Evolutionary conservation across 1,139 yeast species (phyloP).

Genomic region (Kurtzmaniella quercitrusa): DNA sequence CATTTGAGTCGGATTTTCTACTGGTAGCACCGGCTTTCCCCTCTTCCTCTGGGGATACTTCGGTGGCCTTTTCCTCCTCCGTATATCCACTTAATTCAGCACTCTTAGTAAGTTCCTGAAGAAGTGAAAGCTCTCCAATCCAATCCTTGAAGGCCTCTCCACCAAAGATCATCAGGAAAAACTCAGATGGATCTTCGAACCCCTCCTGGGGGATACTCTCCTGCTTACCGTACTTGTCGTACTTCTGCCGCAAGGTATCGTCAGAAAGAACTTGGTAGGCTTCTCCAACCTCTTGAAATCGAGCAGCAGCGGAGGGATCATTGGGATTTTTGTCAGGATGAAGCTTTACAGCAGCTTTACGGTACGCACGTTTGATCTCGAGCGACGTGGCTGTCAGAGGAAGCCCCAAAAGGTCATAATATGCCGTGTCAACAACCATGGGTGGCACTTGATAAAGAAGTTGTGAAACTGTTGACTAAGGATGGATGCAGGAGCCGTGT

Average conservation of each 20-base stretch:
- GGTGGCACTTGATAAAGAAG: background rate
- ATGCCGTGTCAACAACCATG: conserved; percentile 95
- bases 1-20: conserved; percentile 1
- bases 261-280: conserved; percentile 85
- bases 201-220: conserved; percentile 79
- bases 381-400: conserved; percentile 67
- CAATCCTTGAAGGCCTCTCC: conserved; percentile 84
- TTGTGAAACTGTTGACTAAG: background rate
- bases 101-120: conserved; percentile 56
- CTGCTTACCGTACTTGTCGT: conserved; percentile 84
- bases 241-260: conserved; percentile 64
- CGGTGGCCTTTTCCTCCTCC: conserved; percentile 31
- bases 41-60: conserved; percentile 3
- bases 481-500: background rate
- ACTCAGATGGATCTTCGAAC: conserved; percentile 86
- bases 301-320: conserved; percentile 72
- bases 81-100: conserved; percentile 47
- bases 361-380: conserved; percentile 89
- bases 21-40: conserved; percentile 6
- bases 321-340: conserved; percentile 97
- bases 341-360: conserved; percentile 80
- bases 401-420: conserved; percentile 76
- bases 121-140: conserved; percentile 69
- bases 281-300: conserved; percentile 67
- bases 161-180: conserved; percentile 68